phyloP scores from a whole-genome alignment of 2,329 filamentous ascomycete species.

The Leptographium procerum region DNA sequence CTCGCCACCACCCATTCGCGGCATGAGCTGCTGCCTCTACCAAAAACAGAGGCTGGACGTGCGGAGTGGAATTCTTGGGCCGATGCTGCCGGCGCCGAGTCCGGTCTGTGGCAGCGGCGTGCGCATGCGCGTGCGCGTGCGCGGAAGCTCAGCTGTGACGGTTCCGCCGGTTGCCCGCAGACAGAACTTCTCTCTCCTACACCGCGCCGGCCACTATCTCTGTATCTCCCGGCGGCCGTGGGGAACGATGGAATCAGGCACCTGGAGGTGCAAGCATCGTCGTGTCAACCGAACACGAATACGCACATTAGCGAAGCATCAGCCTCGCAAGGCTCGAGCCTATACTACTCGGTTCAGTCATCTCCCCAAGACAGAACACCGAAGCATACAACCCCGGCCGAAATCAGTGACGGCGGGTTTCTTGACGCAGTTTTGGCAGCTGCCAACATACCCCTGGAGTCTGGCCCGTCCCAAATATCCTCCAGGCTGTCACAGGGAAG shows the following conservation, averaged over 20 bases:
- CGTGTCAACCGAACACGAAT: background rate
- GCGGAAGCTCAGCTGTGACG: background rate
- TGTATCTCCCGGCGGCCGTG: background rate
- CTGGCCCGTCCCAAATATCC: background rate
- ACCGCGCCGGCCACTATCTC: constrained; percentile 1
- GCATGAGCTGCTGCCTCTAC: background rate
- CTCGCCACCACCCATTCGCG: too few species aligned
- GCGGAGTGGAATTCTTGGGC: background rate
- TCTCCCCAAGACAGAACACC: background rate
- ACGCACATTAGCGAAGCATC: background rate
- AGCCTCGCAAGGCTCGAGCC: background rate
- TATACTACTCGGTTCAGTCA: constrained; percentile 3
- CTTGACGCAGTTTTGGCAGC: constrained; percentile 2
- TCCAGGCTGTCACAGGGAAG: background rate
- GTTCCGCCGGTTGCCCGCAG: background rate
- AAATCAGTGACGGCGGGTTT: background rate
- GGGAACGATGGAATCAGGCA: background rate
- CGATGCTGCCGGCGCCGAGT: background rate
- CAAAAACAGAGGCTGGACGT: background rate
- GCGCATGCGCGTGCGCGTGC: too few species aligned
- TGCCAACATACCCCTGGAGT: background rate
- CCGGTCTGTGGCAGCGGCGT: background rate
- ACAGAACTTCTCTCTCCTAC: constrained; percentile 3
- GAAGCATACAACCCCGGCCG: background rate
- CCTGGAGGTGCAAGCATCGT: background rate